A percentile compares a stretch with the other conserved stretches of the same genome.
These are phyloP conservation scores for Xylaria sp. DNA, from an alignment of 2,329 filamentous ascomycete species.

Conservation along the genomic window DNA sequence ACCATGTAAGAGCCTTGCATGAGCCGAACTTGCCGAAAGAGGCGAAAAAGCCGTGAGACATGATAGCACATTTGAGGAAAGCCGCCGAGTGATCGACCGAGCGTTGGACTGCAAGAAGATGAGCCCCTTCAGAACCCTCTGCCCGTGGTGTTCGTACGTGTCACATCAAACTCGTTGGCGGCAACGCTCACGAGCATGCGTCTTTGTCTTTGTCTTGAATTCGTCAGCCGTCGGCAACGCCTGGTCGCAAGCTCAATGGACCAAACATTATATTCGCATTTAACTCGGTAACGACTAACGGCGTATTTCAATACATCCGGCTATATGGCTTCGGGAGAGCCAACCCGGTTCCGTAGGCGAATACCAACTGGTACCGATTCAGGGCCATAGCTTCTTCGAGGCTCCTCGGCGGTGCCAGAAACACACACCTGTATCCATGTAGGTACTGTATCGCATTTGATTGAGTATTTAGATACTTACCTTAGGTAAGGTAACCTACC, in stretches of 20 bases:
- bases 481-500: no score
- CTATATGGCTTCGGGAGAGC: no score
- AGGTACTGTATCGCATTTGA: background rate
- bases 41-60: constrained; percentile 11
- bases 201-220: background rate
- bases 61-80: background rate
- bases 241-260: background rate
- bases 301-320: no score
- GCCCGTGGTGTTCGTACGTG: no score
- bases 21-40: background rate
- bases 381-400: no score
- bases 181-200: background rate
- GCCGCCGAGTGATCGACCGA: background rate
- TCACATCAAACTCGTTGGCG: background rate
- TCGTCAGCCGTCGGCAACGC: background rate
- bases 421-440: background rate
- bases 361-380: no score
- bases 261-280: background rate
- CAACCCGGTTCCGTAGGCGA: no score
- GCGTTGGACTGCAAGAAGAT: background rate
- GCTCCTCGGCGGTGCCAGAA: background rate
- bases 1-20: background rate
- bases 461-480: background rate
- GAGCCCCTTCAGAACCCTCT: no score
- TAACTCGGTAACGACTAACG: background rate